Evolutionary conservation across 306 rosid genomes (phyloP).

Genomic region (Fagus sylvatica): DNA sequence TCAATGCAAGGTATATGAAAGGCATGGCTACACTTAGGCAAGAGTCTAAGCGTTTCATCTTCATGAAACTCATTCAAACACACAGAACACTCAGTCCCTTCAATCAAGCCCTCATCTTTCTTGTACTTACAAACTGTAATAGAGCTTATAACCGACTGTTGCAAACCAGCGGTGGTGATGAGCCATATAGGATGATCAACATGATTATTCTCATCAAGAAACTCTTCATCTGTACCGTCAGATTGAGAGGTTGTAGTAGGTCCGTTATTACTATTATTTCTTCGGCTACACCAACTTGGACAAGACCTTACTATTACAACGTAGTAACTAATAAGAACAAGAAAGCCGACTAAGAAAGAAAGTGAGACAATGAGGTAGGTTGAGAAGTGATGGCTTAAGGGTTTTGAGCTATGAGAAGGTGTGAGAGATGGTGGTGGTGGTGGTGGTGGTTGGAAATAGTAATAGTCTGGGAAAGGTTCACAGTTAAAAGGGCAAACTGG

Average conservation of each 20-base stretch:
- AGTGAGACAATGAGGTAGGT: slow-evolving; percentile 46
- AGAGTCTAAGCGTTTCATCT: slow-evolving; percentile 49
- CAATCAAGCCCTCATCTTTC: slow-evolving; percentile 57
- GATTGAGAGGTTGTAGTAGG: slow-evolving; percentile 25
- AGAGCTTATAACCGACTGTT: slow-evolving; percentile 64
- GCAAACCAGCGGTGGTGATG: slow-evolving; percentile 61
- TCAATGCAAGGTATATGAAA: slow-evolving; percentile 70
- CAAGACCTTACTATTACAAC: slow-evolving; percentile 51
- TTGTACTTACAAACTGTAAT: slow-evolving; percentile 52
- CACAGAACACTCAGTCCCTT: slow-evolving; percentile 71
- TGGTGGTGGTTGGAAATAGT: slow-evolving; percentile 41
- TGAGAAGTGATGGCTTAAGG: slow-evolving; percentile 31
- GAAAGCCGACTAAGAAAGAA: slow-evolving; percentile 37
- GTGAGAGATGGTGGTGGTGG: slow-evolving; percentile 29
- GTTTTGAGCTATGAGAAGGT: slow-evolving; percentile 10
- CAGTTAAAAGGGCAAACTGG: slow-evolving; percentile 53
- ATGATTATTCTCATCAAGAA: slow-evolving; percentile 47
- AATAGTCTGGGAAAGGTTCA: slow-evolving; percentile 40
- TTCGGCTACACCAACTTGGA: slow-evolving; percentile 33
- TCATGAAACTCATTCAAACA: slow-evolving; percentile 68
- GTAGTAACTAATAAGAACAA: slow-evolving; percentile 49
- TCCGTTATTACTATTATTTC: slow-evolving; percentile 20
- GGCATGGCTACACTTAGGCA: slow-evolving; percentile 77
- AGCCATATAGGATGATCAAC: slow-evolving; percentile 72
- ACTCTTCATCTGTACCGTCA: slow-evolving; percentile 32